phyloP scores from a whole-genome alignment of 73 alveolate genomes.

The Paramecium caudatum region DNA sequence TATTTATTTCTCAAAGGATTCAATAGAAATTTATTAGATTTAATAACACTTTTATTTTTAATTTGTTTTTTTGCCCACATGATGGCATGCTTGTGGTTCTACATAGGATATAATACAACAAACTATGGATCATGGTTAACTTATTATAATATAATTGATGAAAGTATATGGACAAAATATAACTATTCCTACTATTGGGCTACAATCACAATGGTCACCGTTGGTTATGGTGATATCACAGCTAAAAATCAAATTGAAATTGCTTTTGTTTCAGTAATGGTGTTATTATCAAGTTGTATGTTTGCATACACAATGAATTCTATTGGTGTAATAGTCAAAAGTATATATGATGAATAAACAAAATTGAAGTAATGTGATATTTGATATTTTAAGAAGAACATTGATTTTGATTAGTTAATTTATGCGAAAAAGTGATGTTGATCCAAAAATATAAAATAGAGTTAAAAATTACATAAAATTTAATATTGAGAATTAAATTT shows the following conservation, averaged over 20 bases:
- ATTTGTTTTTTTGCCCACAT: constrained; percentile 51
- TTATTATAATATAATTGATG: constrained; percentile 17
- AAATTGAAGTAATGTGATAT: background rate
- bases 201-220: constrained; percentile 69
- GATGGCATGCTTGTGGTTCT: constrained; percentile 52
- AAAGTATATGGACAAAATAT: constrained; percentile 9
- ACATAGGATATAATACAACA: background rate
- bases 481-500: background rate
- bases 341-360: constrained; percentile 9
- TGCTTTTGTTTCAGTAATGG: background rate
- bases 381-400: background rate
- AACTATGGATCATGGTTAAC: constrained; percentile 62
- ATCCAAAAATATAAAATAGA: background rate
- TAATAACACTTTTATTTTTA: background rate
- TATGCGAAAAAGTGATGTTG: constrained; percentile 18
- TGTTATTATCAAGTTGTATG: constrained; percentile 61
- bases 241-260: constrained; percentile 46
- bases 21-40: constrained; percentile 20
- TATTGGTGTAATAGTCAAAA: constrained; percentile 49
- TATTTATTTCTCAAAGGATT: constrained; percentile 21
- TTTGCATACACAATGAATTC: constrained; percentile 72
- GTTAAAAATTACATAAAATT: constrained; percentile 35
- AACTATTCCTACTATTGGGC: constrained; percentile 66
- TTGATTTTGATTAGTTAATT: constrained; percentile 9
- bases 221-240: constrained; percentile 76